Evolutionary conservation across 768 basidiomycete genomes (phyloP).

Genomic region (Cytidiella melzeri): DNA sequence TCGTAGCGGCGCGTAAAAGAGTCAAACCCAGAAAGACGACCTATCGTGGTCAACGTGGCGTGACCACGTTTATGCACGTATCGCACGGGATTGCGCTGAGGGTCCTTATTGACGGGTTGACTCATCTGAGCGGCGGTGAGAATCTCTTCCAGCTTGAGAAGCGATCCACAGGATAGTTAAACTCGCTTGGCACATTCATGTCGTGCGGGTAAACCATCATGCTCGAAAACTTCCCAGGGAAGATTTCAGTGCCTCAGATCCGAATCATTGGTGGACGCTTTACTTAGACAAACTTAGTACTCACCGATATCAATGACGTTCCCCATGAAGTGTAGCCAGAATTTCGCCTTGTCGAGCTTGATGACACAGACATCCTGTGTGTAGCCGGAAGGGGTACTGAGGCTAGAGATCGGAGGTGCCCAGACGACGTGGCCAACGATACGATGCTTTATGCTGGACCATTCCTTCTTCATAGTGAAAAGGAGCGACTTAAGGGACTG

Average conservation of each 20-base stretch:
- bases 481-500: slow-evolving; percentile 28
- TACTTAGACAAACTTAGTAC: slow-evolving; percentile 22
- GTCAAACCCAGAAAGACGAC: slow-evolving; percentile 15
- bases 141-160: slow-evolving; percentile 18
- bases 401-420: slow-evolving; percentile 31
- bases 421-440: slow-evolving; percentile 34
- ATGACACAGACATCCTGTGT: slow-evolving; percentile 34
- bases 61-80: slow-evolving; percentile 21
- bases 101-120: slow-evolving; percentile 17
- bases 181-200: slow-evolving; percentile 18
- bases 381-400: slow-evolving; percentile 26
- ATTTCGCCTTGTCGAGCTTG: slow-evolving; percentile 32
- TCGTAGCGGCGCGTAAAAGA: slow-evolving; percentile 17
- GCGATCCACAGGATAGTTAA: slow-evolving; percentile 22
- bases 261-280: slow-evolving; percentile 19
- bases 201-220: slow-evolving; percentile 13
- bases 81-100: slow-evolving; percentile 20
- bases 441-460: slow-evolving; percentile 26
- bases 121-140: slow-evolving; percentile 19
- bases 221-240: slow-evolving; percentile 12
- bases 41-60: slow-evolving; percentile 19
- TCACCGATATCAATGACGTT: slow-evolving; percentile 34
- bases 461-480: slow-evolving; percentile 27
- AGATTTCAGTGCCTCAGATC: slow-evolving; percentile 18
- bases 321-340: slow-evolving; percentile 25